Conservation (phyloP, 2,329 filamentous ascomycete genomes). For the Dactylellina cionopaga region DNA sequence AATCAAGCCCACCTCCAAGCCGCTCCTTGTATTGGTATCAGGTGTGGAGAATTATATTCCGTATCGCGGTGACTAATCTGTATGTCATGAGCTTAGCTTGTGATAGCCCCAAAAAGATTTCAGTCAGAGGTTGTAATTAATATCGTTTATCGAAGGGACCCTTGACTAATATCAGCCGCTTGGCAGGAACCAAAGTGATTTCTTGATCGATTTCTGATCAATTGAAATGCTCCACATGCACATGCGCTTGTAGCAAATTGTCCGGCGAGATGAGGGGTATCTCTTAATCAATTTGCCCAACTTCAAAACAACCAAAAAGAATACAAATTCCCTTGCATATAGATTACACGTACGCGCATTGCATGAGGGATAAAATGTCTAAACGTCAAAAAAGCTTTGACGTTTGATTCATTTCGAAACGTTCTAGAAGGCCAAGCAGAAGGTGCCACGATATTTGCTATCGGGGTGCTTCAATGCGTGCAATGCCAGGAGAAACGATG, state of each 20-base stretch:
- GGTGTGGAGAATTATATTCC: conserved; percentile 41
- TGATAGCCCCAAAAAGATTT: conserved; percentile 28
- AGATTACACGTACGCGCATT: conserved; percentile 13
- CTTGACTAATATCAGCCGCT: conserved; percentile 24
- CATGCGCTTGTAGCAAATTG: conserved; percentile 26
- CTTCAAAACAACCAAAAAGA: neutral
- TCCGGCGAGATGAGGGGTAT: conserved; percentile 34
- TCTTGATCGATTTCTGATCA: conserved; percentile 18
- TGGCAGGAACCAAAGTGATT: conserved; percentile 32
- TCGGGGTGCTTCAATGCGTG: neutral
- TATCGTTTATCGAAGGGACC: conserved; percentile 42
- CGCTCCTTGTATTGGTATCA: neutral
- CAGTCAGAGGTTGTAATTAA: conserved; percentile 21
- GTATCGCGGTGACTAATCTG: conserved; percentile 37
- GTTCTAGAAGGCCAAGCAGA: conserved; percentile 48
- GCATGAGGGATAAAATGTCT: conserved; percentile 50
- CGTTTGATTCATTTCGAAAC: conserved; percentile 37
- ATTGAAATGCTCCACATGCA: conserved; percentile 37
- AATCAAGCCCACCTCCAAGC: too few relatives aligned
- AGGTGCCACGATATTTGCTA: conserved; percentile 29
- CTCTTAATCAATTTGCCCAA: neutral
- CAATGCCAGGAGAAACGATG: conserved; percentile 15
- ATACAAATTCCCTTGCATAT: neutral
- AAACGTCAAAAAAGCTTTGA: conserved; percentile 16
- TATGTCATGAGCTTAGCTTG: conserved; percentile 24